Evolutionary conservation across 2,329 filamentous ascomycete species (phyloP).

Genomic region (Epichloe bromicola): DNA sequence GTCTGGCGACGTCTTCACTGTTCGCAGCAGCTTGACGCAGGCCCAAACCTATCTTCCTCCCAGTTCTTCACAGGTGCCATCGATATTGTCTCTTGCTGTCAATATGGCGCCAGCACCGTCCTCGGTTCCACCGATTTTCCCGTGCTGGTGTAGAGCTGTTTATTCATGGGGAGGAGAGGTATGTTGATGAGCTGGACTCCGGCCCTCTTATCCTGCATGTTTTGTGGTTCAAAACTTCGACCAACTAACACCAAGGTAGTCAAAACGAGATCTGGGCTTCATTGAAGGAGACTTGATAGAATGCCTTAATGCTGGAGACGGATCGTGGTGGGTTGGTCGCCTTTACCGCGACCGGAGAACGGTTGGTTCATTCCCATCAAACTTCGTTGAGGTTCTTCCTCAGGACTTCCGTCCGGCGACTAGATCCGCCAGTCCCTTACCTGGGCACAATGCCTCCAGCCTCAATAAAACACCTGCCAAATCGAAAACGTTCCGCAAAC

Average conservation of each 20-base stretch:
- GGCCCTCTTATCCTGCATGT: neutral
- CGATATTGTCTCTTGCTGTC: slow-evolving; percentile 2
- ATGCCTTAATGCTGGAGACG: slow-evolving; percentile 93
- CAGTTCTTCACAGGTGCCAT: neutral
- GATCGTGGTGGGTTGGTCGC: slow-evolving; percentile 95
- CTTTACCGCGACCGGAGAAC: slow-evolving; percentile 80
- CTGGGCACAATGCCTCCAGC: slow-evolving; percentile 40
- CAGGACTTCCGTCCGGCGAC: slow-evolving; percentile 69
- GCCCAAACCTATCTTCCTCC: neutral
- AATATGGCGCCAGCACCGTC: slow-evolving; percentile 43
- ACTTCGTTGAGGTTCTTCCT: slow-evolving; percentile 86
- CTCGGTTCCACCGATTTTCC: slow-evolving; percentile 63
- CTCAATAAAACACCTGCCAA: slow-evolving; percentile 44
- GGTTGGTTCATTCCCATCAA: slow-evolving; percentile 88
- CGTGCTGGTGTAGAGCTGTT: slow-evolving; percentile 81
- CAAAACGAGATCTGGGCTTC: slow-evolving; percentile 88
- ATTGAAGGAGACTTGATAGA: slow-evolving; percentile 97
- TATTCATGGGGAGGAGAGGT: slow-evolving; percentile 91
- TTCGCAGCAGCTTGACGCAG: neutral
- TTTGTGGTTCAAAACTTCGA: neutral
- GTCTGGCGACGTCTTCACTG: neutral
- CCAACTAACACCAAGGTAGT: slow-evolving; percentile 30
- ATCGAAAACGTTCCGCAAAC: slow-evolving; percentile 50
- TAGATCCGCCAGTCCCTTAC: slow-evolving; percentile 47
- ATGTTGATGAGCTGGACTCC: slow-evolving; percentile 5